A percentile compares a stretch with the other conserved stretches of the same genome.
These are phyloP conservation scores for Colletotrichum sansevieriae DNA, from an alignment of 2,329 filamentous ascomycete genomes.

Conservation along the genomic window DNA sequence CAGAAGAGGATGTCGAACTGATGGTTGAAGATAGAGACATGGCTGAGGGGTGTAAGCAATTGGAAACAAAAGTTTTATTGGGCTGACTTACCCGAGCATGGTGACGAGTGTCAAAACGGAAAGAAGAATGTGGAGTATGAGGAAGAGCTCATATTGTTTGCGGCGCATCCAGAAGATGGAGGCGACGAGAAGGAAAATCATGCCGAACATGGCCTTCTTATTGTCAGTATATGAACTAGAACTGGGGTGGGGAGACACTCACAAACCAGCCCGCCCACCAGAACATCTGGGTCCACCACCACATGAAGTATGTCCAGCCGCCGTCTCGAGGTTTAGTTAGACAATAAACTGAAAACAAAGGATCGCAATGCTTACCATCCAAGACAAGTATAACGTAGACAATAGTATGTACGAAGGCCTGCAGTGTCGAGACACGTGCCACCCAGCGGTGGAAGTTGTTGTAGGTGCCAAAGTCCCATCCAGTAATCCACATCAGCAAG, in stretches of 20 bases:
- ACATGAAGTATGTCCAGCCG: conserved; percentile 51
- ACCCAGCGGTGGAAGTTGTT: conserved; percentile 77
- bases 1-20: conserved; percentile 64
- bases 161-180: conserved; percentile 66
- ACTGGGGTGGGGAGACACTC: conserved; percentile 34
- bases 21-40: conserved; percentile 66
- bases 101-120: conserved; percentile 63
- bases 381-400: conserved; percentile 66
- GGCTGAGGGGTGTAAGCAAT: conserved; percentile 47
- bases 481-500: conserved; percentile 73
- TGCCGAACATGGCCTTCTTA: conserved; percentile 55
- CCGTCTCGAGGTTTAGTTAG: conserved; percentile 51
- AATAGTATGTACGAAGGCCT: conserved; percentile 73
- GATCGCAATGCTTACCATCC: conserved; percentile 45
- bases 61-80: conserved; percentile 34
- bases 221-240: not conserved
- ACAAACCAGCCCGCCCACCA: conserved; percentile 65
- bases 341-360: conserved; percentile 7
- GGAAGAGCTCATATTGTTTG: conserved; percentile 65
- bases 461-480: conserved; percentile 76
- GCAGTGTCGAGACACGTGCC: conserved; percentile 71
- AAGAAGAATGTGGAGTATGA: conserved; percentile 64
- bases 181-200: conserved; percentile 60
- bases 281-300: conserved; percentile 58
- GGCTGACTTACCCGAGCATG: conserved; percentile 62